Percentiles rank a stretch among this genome's conserved stretches.
Evolutionary conservation across 805 yeast genomes (phyloP).

Genomic region (Nakazawaea sp.): DNA sequence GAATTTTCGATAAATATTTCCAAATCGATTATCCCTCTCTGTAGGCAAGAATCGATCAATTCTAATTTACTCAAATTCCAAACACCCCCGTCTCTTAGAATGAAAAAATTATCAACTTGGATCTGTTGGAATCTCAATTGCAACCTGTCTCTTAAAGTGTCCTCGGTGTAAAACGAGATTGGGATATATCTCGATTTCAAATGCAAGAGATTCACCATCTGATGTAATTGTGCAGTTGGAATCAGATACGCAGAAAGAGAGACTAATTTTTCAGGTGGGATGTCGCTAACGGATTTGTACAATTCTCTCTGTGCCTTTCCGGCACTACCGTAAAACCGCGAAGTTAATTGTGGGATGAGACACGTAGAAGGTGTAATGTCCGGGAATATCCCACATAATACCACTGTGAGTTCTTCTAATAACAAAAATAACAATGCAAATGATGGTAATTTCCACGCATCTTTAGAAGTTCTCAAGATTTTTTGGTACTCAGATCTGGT

Average conservation of each 20-base stretch:
- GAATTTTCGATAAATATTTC: conserved; percentile 8
- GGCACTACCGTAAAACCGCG: conserved; percentile 28
- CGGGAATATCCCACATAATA: conserved; percentile 46
- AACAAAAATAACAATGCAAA: conserved; percentile 49
- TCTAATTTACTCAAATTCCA: conserved; percentile 44
- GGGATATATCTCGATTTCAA: conserved; percentile 35
- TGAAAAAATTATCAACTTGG: conserved; percentile 44
- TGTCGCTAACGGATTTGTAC: neutral
- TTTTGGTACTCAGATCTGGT: conserved; percentile 41
- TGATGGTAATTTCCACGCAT: conserved; percentile 47
- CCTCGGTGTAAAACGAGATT: conserved; percentile 28
- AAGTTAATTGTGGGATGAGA: conserved; percentile 39
- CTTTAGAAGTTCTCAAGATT: conserved; percentile 41
- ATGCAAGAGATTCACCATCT: conserved; percentile 28
- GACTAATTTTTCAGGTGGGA: conserved; percentile 20
- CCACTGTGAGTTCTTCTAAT: conserved; percentile 51
- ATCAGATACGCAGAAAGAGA: conserved; percentile 42
- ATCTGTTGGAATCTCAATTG: conserved; percentile 35
- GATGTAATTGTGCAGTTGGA: conserved; percentile 28
- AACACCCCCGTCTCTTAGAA: conserved; percentile 35
- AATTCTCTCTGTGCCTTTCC: conserved; percentile 17
- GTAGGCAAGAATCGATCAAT: conserved; percentile 44
- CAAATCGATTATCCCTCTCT: conserved; percentile 45
- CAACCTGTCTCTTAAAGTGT: conserved; percentile 28
- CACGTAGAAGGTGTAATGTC: conserved; percentile 58